A percentile compares a stretch with the other conserved stretches of the same genome.
phyloP scores from a whole-genome alignment of 1,284 basidiomycete species.

The Gomphus sp. region DNA sequence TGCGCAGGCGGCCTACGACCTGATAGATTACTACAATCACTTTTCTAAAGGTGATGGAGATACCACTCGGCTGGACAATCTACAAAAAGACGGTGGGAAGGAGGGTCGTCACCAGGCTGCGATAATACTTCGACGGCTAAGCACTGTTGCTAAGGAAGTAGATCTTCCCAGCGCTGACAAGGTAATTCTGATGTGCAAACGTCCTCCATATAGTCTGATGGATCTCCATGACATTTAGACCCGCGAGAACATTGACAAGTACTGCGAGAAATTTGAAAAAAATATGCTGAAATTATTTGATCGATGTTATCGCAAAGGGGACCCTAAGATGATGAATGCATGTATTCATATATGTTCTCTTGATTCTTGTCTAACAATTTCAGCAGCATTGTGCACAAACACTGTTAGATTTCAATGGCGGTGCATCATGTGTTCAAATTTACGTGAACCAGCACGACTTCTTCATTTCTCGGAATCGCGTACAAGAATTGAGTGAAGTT shows the following conservation, averaged over 20 bases:
- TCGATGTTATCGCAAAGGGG: slow-evolving; percentile 88
- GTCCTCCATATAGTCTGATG: slow-evolving; percentile 1
- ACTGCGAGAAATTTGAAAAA: slow-evolving; percentile 98
- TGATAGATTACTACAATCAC: slow-evolving; percentile 95
- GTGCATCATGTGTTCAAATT: slow-evolving; percentile 92
- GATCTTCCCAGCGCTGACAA: slow-evolving; percentile 77
- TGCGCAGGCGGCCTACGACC: slow-evolving; percentile 88
- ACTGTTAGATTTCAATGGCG: slow-evolving; percentile 96
- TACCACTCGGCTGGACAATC: slow-evolving; percentile 63
- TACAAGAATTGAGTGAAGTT: slow-evolving; percentile 49
- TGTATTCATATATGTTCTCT: slow-evolving; percentile 21
- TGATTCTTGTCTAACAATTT: background rate
- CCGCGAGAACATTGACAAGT: slow-evolving; percentile 84
- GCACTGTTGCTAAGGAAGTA: slow-evolving; percentile 86
- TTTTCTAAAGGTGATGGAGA: slow-evolving; percentile 70
- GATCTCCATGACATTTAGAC: slow-evolving; percentile 37
- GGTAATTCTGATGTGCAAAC: slow-evolving; percentile 29
- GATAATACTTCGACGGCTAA: slow-evolving; percentile 80
- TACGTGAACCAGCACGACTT: slow-evolving; percentile 99
- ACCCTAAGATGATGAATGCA: slow-evolving; percentile 99
- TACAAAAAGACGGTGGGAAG: slow-evolving; percentile 74
- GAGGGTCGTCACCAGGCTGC: slow-evolving; percentile 87
- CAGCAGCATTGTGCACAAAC: slow-evolving; percentile 92
- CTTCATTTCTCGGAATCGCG: slow-evolving; percentile 83
- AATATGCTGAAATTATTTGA: slow-evolving; percentile 97